Evolutionary conservation across 148 eudicot species (phyloP).

Genomic region (Nepenthes gracilis): DNA sequence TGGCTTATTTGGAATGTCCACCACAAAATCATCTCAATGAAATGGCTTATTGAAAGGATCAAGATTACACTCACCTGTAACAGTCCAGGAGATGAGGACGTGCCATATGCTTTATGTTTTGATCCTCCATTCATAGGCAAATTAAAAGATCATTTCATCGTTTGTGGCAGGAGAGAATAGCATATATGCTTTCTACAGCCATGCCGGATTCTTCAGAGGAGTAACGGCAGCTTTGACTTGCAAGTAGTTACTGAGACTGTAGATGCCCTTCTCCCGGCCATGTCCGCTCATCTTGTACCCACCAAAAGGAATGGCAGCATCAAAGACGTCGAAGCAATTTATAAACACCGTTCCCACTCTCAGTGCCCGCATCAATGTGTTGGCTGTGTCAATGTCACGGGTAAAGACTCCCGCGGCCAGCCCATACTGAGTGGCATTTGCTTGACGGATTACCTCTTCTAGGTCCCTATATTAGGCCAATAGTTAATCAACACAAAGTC

Average conservation of each 20-base stretch:
- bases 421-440: conserved; percentile 41
- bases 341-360: conserved; percentile 58
- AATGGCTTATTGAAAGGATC: no score
- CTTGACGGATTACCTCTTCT: conserved; percentile 38
- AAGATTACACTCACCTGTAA: no score
- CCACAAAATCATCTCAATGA: no score
- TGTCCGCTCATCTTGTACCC: conserved; percentile 71
- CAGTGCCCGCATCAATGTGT: conserved; percentile 35
- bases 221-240: conserved; percentile 64
- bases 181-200: conserved; percentile 21
- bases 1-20: no score
- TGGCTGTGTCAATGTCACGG: conserved; percentile 51
- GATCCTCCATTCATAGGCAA: no score
- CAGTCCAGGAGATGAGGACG: no score
- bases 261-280: conserved; percentile 53
- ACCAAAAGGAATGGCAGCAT: conserved; percentile 58
- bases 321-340: conserved; percentile 49
- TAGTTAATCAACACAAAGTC: neutral
- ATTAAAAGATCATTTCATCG: no score
- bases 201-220: conserved; percentile 47
- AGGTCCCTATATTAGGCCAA: conserved; percentile 22
- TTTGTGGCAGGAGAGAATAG: no score
- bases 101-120: no score
- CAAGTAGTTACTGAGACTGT: conserved; percentile 44
- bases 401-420: conserved; percentile 66